Base-by-base conservation (phyloP, 495 filamentous ascomycete species). In the Parathielavia appendiculata region DNA sequence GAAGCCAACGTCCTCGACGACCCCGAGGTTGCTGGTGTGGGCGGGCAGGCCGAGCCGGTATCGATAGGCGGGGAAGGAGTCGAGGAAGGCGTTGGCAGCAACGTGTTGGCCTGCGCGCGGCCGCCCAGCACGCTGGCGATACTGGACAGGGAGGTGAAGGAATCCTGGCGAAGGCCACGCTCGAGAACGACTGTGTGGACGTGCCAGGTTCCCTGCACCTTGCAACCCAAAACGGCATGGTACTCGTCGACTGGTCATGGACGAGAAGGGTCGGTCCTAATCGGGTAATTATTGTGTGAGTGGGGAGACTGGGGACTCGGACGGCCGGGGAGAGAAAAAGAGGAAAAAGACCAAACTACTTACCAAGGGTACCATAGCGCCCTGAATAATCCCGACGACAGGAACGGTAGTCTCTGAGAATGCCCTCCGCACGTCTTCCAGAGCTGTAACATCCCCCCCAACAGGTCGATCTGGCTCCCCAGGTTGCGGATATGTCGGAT, bases 51-150 rank as follows among this genome's bases (percentile, higher is more conserved):
- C 51, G 1, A 20, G 26, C n/a, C 8, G 0, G 0, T 11, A 30
- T 46, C 62, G 63, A 54, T 60, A 68, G 38, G 41, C 40, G 8
- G 69, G 70, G 49, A 81, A 72, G 6, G 74, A 73, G 39, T 80
- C 81, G 1, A 82, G 70, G 63, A 79, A 86, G 9, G 79, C 75
- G 62, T 83, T 85, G 13, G 76, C 81, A 2, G 81, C 79, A 9
- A 79, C 74, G 63, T 86, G 14, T 80, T 78, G 19, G 79, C 73
- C 66, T 86, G 84, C 0, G 77, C 76, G 35, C 70, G 63, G 39
- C 68, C 77, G 3, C 84, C 84, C n/a, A 84, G 63, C 1, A 80
- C 66, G 32, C 70, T 76, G 0, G 70, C 62, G 77, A 45, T 72
- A n/a, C 19, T 35, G 8, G 58, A 61, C 13, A 84, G 67, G 41